Conservation (phyloP, 495 filamentous ascomycete genomes). For the Penicillium subrubescens region DNA sequence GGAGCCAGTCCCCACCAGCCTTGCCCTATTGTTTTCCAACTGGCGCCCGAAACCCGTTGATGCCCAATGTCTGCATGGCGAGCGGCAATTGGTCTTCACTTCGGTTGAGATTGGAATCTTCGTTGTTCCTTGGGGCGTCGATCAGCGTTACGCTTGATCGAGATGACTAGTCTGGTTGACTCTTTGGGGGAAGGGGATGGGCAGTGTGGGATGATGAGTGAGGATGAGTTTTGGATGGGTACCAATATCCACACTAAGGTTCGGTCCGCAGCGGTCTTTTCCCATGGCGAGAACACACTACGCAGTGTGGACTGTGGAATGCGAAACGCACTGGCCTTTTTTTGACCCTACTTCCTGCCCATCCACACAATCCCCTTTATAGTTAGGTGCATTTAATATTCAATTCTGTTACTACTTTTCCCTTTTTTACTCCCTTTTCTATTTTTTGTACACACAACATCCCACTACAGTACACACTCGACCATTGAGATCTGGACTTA, state of each 20-base stretch:
- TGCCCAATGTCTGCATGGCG: slow-evolving; percentile 44
- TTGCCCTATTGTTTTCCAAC: slow-evolving; percentile 16
- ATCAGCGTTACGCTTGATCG: slow-evolving; percentile 21
- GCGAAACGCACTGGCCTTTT: slow-evolving; percentile 5
- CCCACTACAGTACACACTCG: slow-evolving; percentile 19
- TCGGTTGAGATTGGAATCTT: slow-evolving; percentile 29
- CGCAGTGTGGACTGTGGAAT: not conserved
- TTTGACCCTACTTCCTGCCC: slow-evolving; percentile 7
- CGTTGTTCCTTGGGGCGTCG: slow-evolving; percentile 29
- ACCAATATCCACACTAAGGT: slow-evolving; percentile 32
- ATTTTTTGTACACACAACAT: slow-evolving; percentile 6
- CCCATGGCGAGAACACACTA: slow-evolving; percentile 11
- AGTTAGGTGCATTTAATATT: slow-evolving; percentile 11
- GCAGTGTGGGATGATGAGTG: not conserved
- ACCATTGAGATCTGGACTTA: slow-evolving; percentile 29
- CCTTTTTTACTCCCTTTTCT: not conserved
- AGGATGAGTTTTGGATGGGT: slow-evolving; percentile 38
- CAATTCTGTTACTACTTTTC: not conserved
- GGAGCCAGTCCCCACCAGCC: slow-evolving; percentile 29
- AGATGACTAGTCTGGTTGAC: not conserved
- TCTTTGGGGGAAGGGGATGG: not conserved
- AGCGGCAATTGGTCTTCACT: slow-evolving; percentile 39
- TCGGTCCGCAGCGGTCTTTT: slow-evolving; percentile 26
- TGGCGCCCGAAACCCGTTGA: slow-evolving; percentile 35
- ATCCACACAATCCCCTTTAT: slow-evolving; percentile 9